Percentiles rank a stretch among this genome's conserved stretches.
phyloP scores from a whole-genome alignment of 176 grass and related monocot species.

The Dendrocalamus sinicus region DNA sequence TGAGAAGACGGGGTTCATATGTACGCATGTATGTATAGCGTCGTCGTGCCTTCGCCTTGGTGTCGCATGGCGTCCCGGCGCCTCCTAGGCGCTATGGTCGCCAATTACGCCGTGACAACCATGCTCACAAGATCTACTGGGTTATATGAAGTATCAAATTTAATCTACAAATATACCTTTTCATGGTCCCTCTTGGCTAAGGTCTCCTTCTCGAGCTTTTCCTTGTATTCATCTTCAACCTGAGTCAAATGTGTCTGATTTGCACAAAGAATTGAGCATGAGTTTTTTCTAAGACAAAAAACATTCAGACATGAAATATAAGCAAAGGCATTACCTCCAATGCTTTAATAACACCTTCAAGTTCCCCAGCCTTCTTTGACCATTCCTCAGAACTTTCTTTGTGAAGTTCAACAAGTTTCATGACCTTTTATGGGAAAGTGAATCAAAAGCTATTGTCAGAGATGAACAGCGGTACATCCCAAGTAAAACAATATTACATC shows the following conservation, averaged over 20 bases:
- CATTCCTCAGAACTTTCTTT: constrained; percentile 93
- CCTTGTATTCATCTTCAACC: constrained; percentile 95
- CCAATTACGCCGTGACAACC: no score
- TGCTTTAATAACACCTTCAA: constrained; percentile 99
- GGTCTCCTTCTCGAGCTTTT: constrained; percentile 80
- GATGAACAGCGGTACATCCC: neutral
- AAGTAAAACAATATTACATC: neutral
- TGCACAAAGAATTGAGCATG: constrained; percentile 42
- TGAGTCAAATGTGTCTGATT: constrained; percentile 84
- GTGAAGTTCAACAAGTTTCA: constrained; percentile 84
- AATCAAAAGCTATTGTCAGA: constrained; percentile 9
- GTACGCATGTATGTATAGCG: no score
- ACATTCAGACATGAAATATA: constrained; percentile 12
- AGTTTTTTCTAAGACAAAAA: constrained; percentile 18
- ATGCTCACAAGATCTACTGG: neutral
- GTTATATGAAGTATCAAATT: neutral
- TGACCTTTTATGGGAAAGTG: constrained; percentile 61
- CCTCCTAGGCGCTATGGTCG: no score
- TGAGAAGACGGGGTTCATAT: no score
- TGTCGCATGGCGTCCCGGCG: no score
- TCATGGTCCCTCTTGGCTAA: constrained; percentile 69
- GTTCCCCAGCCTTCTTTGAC: constrained; percentile 89
- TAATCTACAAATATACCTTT: constrained; percentile 54
- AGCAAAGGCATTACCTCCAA: constrained; percentile 70
- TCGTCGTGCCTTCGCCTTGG: no score